Evolutionary conservation across 2,329 filamentous ascomycete species (phyloP).

Genomic region (Triangularia verruculosa): DNA sequence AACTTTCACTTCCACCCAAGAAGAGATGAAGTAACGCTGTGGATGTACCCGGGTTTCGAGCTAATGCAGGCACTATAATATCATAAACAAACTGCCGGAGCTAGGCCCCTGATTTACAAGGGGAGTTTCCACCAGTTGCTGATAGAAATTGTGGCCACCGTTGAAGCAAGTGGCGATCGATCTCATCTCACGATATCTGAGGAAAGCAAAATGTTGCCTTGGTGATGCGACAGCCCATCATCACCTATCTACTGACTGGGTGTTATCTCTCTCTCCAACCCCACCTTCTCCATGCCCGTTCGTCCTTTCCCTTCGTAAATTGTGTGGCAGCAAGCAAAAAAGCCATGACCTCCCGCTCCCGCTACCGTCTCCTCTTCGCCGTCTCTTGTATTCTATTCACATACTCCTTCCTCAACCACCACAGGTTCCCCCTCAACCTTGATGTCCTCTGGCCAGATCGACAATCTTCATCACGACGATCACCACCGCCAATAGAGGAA

Average conservation of each 20-base stretch:
- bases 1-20: background rate
- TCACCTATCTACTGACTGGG: background rate
- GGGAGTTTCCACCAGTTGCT: background rate
- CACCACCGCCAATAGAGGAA: background rate
- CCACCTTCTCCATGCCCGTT: background rate
- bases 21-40: background rate
- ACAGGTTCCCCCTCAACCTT: background rate
- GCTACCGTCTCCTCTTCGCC: conserved; percentile 1
- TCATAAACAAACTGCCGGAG: background rate
- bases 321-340: background rate
- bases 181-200: background rate
- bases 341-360: conserved; percentile 2
- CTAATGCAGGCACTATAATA: background rate
- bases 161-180: background rate
- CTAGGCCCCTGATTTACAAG: background rate
- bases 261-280: background rate
- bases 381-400: background rate
- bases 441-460: background rate
- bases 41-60: background rate
- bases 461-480: background rate
- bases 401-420: conserved; percentile 2
- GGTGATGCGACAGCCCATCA: background rate
- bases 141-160: background rate
- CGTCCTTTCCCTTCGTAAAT: background rate
- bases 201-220: background rate